Base-by-base conservation (phyloP, 1,284 basidiomycete genomes). In the Dichomitus squalens region DNA sequence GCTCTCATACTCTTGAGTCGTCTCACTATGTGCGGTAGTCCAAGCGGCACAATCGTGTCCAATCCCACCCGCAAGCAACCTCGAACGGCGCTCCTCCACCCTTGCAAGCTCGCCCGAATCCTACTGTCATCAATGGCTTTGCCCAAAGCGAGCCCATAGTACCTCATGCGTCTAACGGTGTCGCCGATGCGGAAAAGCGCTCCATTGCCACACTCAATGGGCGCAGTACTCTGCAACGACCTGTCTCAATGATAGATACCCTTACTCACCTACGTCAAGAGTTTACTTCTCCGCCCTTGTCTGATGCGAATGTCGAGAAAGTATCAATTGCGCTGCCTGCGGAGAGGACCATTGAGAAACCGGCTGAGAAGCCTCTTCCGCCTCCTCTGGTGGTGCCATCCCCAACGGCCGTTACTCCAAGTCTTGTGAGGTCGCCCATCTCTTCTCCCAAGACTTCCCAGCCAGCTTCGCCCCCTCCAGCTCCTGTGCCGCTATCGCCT, bases 11-110 rank as follows among this genome's bases (percentile, higher is more conserved):
- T 56, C 38, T 53, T 18, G 52, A 34, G 48, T 36, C 47, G 48
- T 38, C 59, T 60, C 39, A 60, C 59, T 7, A 53, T 52, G 49
- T 12, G 21, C 16, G 29, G 23, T 62, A 91, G 88, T 82, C 88
- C 11, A 91, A 90, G 73, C 79, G 88, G 49, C 87, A 88, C 67
- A 85, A 84, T 3, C 80, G 84, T 54, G 80, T 76, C 31, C 59
- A 75, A n/a, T 86, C 85, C 0, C 75, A 71, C 33, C 64, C 66
- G 47, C 69, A 70, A 61, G 53, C 71, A 57, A 58, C 64, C 12
- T 70, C 73, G 16, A 73, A 75, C 59, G 66, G 69, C 29, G 58
- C 72, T 3, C 66, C 74, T 0, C 74, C 74, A 12, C 62, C 63
- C n/a, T 34, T 31, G 2, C 65, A 58, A 21, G 55, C 61, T 29